These are phyloP conservation scores for Rhizopus microsporus DNA, from an alignment of 371 early-diverging fungal species.

Conservation along the genomic window DNA sequence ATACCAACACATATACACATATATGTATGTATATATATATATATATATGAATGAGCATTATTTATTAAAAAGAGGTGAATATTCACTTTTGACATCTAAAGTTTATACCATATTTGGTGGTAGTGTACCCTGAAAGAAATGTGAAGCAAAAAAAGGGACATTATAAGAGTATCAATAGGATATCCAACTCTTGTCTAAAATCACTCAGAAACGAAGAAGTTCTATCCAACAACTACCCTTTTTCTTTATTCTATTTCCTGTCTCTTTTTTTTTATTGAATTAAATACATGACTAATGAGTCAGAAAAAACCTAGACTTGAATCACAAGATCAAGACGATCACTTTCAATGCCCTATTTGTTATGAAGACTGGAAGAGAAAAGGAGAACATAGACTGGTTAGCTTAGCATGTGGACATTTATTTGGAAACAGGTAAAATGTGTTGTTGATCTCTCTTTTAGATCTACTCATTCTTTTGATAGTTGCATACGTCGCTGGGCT, in stretches of 20 bases:
- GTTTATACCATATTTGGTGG: too few species aligned
- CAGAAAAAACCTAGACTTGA: conserved; percentile 1
- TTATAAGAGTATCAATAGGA: too few species aligned
- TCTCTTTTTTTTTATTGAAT: background rate
- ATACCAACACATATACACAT: too few species aligned
- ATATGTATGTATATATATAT: too few species aligned
- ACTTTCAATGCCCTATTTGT: conserved; percentile 19
- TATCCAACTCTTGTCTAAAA: too few species aligned
- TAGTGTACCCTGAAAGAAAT: too few species aligned
- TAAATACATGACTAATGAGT: background rate
- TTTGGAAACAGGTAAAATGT: conserved; percentile 22
- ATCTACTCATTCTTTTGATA: background rate
- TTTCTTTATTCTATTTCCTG: background rate
- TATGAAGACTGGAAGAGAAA: conserved; percentile 17
- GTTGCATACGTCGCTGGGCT: conserved; percentile 24
- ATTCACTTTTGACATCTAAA: too few species aligned
- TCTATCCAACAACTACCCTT: too few species aligned
- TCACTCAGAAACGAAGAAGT: too few species aligned
- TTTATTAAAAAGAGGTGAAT: too few species aligned
- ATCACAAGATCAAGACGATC: conserved; percentile 10
- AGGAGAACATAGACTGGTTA: conserved; percentile 19
- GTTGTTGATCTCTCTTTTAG: background rate
- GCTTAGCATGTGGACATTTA: conserved; percentile 27
- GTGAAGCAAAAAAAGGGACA: too few species aligned
- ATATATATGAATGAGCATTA: too few species aligned